phyloP scores from a whole-genome alignment of 2,329 filamentous ascomycete genomes.

The Cladosporium sp. region DNA sequence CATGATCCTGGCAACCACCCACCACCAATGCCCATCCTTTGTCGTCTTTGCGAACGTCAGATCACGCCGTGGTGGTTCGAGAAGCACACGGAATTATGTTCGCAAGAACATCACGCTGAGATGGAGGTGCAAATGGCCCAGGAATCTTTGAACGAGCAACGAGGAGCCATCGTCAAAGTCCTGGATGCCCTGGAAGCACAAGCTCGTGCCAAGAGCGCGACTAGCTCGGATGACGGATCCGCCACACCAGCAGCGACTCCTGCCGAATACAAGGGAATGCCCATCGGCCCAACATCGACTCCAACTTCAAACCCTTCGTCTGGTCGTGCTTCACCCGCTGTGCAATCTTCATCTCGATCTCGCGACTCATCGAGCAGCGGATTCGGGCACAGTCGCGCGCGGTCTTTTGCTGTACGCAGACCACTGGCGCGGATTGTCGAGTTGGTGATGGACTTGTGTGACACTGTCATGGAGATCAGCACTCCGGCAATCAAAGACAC shows the following conservation, averaged over 20 bases:
- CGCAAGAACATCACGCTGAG: slow-evolving; percentile 93
- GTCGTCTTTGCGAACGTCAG: slow-evolving; percentile 94
- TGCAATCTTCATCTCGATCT: slow-evolving; percentile 57
- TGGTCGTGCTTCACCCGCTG: slow-evolving; percentile 65
- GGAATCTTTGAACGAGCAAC: slow-evolving; percentile 85
- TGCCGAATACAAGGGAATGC: slow-evolving; percentile 82
- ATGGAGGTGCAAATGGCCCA: slow-evolving; percentile 98
- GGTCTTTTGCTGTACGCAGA: slow-evolving; percentile 86
- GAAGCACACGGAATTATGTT: slow-evolving; percentile 93
- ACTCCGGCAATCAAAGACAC: slow-evolving; percentile 89
- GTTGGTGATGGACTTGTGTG: slow-evolving; percentile 87
- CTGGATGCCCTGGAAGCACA: slow-evolving; percentile 85
- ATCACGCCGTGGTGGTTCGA: slow-evolving; percentile 99
- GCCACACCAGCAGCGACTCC: slow-evolving; percentile 26
- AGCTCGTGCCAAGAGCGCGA: slow-evolving; percentile 56
- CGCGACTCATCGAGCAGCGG: slow-evolving; percentile 63
- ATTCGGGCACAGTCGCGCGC: slow-evolving; percentile 72
- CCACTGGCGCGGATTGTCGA: slow-evolving; percentile 93
- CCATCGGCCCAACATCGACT: slow-evolving; percentile 73
- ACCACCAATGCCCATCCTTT: slow-evolving; percentile 80
- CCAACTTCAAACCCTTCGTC: slow-evolving; percentile 62
- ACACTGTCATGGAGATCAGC: slow-evolving; percentile 92
- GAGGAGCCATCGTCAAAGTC: slow-evolving; percentile 91
- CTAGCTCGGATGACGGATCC: slow-evolving; percentile 48
- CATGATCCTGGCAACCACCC: slow-evolving; percentile 72